Evolutionary conservation across 2,329 filamentous ascomycete species (phyloP).

Genomic region (Colletotrichum kahawae): DNA sequence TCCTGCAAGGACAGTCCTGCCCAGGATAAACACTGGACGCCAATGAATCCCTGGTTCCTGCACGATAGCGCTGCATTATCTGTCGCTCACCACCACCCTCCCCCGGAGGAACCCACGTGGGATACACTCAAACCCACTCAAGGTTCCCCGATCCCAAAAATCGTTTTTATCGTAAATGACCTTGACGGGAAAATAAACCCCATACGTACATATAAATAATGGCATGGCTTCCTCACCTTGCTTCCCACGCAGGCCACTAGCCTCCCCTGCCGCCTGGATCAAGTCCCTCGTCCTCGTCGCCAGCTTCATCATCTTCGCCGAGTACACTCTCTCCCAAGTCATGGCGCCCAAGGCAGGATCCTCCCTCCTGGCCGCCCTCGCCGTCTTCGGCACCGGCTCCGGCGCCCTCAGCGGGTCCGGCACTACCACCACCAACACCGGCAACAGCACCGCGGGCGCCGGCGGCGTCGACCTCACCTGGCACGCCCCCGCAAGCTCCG

Average conservation of each 20-base stretch:
- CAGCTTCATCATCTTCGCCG: conserved; percentile 11
- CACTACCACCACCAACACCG: background rate
- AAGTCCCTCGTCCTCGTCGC: conserved; percentile 16
- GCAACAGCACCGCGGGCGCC: background rate
- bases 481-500: conserved; percentile 60
- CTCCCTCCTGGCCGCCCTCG: conserved; percentile 17
- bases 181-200: background rate
- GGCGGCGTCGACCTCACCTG: conserved; percentile 51
- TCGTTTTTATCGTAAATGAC: background rate
- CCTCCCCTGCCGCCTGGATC: conserved; percentile 15
- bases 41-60: background rate
- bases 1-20: background rate
- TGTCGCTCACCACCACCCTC: background rate
- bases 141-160: background rate
- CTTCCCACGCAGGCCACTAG: conserved; percentile 9
- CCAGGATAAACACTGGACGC: background rate
- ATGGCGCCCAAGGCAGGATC: conserved; percentile 15
- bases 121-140: background rate
- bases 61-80: background rate
- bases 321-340: conserved; percentile 5
- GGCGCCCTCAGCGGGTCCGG: conserved; percentile 3
- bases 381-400: background rate
- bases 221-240: conserved; percentile 14
- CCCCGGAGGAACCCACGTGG: background rate
- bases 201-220: conserved; percentile 2